Evolutionary conservation across 176 grass and related monocot genomes (phyloP).

Genomic region (Raddia guianensis): DNA sequence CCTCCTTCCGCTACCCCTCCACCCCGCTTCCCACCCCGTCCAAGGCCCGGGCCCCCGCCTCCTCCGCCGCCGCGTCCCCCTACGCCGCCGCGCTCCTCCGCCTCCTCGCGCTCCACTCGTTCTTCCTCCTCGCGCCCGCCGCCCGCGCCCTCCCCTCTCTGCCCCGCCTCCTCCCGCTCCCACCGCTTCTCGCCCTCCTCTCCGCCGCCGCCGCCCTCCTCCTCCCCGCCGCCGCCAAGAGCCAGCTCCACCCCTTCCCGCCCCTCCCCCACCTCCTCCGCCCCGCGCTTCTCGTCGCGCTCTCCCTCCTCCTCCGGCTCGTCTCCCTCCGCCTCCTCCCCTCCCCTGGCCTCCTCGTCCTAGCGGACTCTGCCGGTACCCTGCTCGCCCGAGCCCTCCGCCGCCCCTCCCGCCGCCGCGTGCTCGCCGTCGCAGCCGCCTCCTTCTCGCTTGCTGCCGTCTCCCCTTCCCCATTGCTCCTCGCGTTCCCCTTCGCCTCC

Average conservation of each 20-base stretch:
- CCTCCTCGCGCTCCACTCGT: slow-evolving; percentile 54
- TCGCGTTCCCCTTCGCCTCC: slow-evolving; percentile 56
- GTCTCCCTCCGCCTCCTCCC: slow-evolving; percentile 57
- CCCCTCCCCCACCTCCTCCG: slow-evolving; percentile 43
- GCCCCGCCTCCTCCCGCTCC: slow-evolving; percentile 31
- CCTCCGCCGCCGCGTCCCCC: slow-evolving; percentile 45
- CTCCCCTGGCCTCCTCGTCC: slow-evolving; percentile 66
- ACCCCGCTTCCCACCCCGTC: slow-evolving; percentile 55
- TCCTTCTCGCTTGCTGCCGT: slow-evolving; percentile 48
- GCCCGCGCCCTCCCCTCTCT: slow-evolving; percentile 46
- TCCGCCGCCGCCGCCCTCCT: slow-evolving; percentile 43
- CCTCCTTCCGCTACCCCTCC: slow-evolving; percentile 45
- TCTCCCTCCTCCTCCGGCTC: slow-evolving; percentile 65
- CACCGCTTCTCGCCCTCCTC: slow-evolving; percentile 53
- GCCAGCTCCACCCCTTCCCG: slow-evolving; percentile 47
- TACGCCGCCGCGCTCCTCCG: slow-evolving; percentile 57
- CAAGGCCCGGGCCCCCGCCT: slow-evolving; percentile 39
- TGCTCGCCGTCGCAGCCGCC: slow-evolving; percentile 51
- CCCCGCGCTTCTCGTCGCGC: slow-evolving; percentile 48
- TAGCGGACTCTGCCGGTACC: slow-evolving; percentile 72
- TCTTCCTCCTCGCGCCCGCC: slow-evolving; percentile 54
- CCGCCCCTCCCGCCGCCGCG: slow-evolving; percentile 46
- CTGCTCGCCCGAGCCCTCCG: slow-evolving; percentile 66
- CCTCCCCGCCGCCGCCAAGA: slow-evolving; percentile 29
- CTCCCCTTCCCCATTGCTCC: slow-evolving; percentile 43